phyloP scores from a whole-genome alignment of 176 grass and related monocot species.

The Dactylis glomerata region DNA sequence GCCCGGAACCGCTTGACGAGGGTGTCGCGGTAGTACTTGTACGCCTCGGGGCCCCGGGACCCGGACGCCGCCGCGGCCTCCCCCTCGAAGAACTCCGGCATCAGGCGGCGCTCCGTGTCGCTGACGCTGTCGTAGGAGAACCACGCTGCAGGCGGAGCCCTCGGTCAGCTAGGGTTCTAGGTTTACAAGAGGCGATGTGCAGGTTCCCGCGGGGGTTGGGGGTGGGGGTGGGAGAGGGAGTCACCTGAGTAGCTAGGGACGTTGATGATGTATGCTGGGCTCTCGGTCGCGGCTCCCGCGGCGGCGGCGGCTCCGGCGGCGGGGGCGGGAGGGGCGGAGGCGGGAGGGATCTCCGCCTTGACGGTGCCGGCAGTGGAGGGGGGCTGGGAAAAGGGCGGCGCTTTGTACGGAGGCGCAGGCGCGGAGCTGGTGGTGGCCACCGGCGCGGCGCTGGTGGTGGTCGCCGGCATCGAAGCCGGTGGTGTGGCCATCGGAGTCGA shows the following conservation, averaged over 20 bases:
- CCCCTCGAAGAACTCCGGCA: conserved; percentile 88
- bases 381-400: conserved; percentile 1
- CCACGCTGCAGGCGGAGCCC: conserved; percentile 52
- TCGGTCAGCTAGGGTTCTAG: conserved; percentile 26
- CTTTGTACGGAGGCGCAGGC: neutral
- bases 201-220: neutral
- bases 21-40: conserved; percentile 83
- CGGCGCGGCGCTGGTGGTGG: neutral
- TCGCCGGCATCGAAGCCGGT: neutral
- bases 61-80: conserved; percentile 46
- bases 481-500: conserved; percentile 37
- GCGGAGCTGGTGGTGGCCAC: neutral
- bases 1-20: conserved; percentile 71
- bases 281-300: conserved; percentile 4
- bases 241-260: conserved; percentile 93
- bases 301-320: neutral
- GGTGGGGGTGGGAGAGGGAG: neutral
- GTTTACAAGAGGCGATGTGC: neutral
- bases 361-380: conserved; percentile 19
- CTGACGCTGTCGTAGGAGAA: conserved; percentile 79
- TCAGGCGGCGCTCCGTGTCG: conserved; percentile 74
- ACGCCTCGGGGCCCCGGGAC: conserved; percentile 55
- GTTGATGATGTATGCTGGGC: conserved; percentile 55
- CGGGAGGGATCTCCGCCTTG: conserved; percentile 45
- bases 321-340: neutral